A percentile compares a stretch with the other conserved stretches of the same genome.
Conservation (phyloP, 352 stramenopile species). For the Phytopythium sindhum region DNA sequence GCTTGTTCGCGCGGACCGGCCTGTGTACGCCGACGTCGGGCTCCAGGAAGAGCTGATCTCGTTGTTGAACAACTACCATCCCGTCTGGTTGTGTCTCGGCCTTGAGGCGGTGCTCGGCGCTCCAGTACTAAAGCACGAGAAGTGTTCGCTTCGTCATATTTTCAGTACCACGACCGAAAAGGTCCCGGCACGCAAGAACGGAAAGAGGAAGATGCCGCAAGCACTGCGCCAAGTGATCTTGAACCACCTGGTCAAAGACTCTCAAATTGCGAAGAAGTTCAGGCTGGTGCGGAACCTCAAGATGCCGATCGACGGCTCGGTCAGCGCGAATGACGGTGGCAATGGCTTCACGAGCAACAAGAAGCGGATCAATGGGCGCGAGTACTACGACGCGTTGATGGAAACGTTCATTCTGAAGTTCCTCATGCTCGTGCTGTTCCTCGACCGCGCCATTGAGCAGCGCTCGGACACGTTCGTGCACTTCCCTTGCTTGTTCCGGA, state of each 20-base stretch:
- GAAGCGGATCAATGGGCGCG: constrained; percentile 66
- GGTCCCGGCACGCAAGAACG: constrained; percentile 17
- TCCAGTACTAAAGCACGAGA: constrained; percentile 49
- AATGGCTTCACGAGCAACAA: constrained; percentile 55
- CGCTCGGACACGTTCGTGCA: constrained; percentile 76
- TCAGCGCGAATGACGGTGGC: constrained; percentile 27
- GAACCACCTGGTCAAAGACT: constrained; percentile 65
- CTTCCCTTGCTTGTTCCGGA: constrained; percentile 89
- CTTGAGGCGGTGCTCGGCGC: constrained; percentile 85
- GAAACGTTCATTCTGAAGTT: constrained; percentile 89
- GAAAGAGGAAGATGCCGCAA: constrained; percentile 44
- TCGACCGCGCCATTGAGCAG: constrained; percentile 84
- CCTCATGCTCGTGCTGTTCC: constrained; percentile 91
- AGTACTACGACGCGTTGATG: constrained; percentile 84
- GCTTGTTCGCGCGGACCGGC: constrained; percentile 80
- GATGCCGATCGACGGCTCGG: constrained; percentile 60
- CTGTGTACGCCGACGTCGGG: constrained; percentile 89
- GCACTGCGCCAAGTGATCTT: constrained; percentile 58
- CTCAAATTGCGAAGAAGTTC: constrained; percentile 52
- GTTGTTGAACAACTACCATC: constrained; percentile 90
- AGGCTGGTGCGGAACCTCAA: constrained; percentile 70
- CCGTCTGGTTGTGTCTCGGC: constrained; percentile 88
- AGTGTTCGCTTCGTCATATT: constrained; percentile 49
- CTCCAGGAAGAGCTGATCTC: constrained; percentile 82
- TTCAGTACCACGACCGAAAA: constrained; percentile 29